Base-by-base conservation (phyloP, 805 yeast species). In the Osmozyma mogii region DNA sequence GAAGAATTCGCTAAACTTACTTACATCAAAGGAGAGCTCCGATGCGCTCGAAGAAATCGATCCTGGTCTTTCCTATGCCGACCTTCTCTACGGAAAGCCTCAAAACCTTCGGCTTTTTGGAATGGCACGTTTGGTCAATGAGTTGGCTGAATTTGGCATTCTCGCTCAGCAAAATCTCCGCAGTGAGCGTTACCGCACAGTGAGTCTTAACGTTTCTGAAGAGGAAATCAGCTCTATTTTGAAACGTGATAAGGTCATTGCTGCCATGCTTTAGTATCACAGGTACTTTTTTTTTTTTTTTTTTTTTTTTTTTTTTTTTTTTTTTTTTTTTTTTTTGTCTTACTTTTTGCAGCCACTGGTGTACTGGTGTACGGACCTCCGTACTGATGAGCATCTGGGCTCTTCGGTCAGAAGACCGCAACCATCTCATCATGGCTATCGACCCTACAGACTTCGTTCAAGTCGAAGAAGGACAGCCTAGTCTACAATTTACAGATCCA, bases 91-190 rank as follows among this genome's bases (percentile, higher is more conserved):
- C 49, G 32, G 51, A 36, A 39, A 43, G 31, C 18, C 42, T 57
- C 10, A 28, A 4, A 53, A 62, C 2, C 54, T 75, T 1, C 61
- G 89, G 33, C 61, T 81, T 16, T 61, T 65, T 15, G 78, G 83
- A 4, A 70, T 83, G 41, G 69, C 70, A 21, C 72, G 61, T 30
- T 65, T 84, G 1, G 45, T 87, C 6, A 64, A 67, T 27, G 94
- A 85, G 44, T 58, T 89, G 32, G 72, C 74, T 9, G 96, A 87
- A 32, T 75, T 78, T 25, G 97, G 96, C 0, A 58, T 89, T 5
- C 38, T 92, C 2, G 59, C 75, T 3, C 79, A 75, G 44, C 94
- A 84, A 47, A 71, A 71, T 27, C 59, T 72, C 34, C 70, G 68
- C 28, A 78, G 85, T 16, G 94, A 84, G 44, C 65, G 95, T 29